Percentiles rank a stretch among this genome's conserved stretches.
Evolutionary conservation across 2,329 filamentous ascomycete genomes (phyloP).

Genomic region (Cucurbitaria berberidis): DNA sequence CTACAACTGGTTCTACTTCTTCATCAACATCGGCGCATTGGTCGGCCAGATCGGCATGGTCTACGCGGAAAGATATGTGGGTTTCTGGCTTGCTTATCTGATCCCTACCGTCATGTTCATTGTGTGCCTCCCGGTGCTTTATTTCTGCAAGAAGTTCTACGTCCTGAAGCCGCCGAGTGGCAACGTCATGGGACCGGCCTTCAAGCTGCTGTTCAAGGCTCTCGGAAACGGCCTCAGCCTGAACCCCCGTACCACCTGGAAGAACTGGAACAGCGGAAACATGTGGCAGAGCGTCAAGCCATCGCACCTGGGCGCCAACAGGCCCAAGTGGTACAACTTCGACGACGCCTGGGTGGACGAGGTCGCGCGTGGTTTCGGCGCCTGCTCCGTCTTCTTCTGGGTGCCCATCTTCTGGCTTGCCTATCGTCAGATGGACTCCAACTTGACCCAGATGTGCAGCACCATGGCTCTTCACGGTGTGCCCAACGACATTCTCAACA

Average conservation of each 20-base stretch:
- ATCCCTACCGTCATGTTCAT: conserved; percentile 71
- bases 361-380: conserved; percentile 65
- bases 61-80: conserved; percentile 58
- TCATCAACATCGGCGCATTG: conserved; percentile 49
- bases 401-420: conserved; percentile 70
- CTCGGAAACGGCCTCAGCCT: conserved; percentile 64
- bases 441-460: conserved; percentile 68
- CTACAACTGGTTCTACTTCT: conserved; percentile 61
- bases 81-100: conserved; percentile 75
- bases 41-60: conserved; percentile 48
- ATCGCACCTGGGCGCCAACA: conserved; percentile 61
- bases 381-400: conserved; percentile 59
- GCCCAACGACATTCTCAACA: conserved; percentile 79
- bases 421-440: conserved; percentile 71
- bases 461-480: conserved; percentile 72
- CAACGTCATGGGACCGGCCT: conserved; percentile 70
- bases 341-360: conserved; percentile 85
- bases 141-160: conserved; percentile 66
- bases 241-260: conserved; percentile 64
- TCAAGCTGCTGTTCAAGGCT: conserved; percentile 59
- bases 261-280: conserved; percentile 59
- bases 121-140: conserved; percentile 64
- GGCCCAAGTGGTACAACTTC: conserved; percentile 76
- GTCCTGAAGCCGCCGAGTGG: conserved; percentile 67
- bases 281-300: conserved; percentile 73